Evolutionary conservation across 345 rosid species (phyloP), one percentile per base, ranked within the genome.

Genomic region (Gossypium sturtianum): DNA sequence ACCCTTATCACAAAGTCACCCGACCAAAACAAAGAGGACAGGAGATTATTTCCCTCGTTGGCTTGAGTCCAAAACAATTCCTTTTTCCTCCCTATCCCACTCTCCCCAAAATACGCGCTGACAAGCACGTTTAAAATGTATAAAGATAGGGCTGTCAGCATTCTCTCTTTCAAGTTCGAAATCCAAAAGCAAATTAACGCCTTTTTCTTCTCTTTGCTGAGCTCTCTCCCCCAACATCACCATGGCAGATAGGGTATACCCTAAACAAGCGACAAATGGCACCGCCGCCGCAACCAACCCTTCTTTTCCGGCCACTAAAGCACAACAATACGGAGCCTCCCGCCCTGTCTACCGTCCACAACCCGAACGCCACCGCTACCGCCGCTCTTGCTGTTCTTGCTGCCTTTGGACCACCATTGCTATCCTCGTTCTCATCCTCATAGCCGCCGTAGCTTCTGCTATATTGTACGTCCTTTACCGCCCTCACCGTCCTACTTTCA

Each of bases 301-400:
- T 12, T 47, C 89, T 13, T 90, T 90, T 5, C 90, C 97, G 0
- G 86, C 91, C 60, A 83, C 83, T 23, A 93, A 93, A 81, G 78
- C 89, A 29, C 98, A 91, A 43, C 87, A 83, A 58, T 87, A 90
- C 75, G 89, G 88, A 23, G 89, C 96, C 43, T 81, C 75, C 61
- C 93, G 96, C 27, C 90, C 97, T 0, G 81, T 87, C 66, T 94
- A 94, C 82, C 93, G 93, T 17, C 98, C 95, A 4, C 84, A 84
- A n/a, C 78, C 91, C 43, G 72, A 76, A 38, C 87, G 83, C 34
- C 83, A 84, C 70, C 87, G 82, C 51, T 79, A 74, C 44, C 93
- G 90, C 7, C 73, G 75, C 79, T 73, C 79, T 82, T 89, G 86
- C 49, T 90, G 97, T 76, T 74, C 83, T 75, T 87, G 87, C 74